phyloP scores from a whole-genome alignment of 768 basidiomycete species.

The Boletus tylopilopsis region DNA sequence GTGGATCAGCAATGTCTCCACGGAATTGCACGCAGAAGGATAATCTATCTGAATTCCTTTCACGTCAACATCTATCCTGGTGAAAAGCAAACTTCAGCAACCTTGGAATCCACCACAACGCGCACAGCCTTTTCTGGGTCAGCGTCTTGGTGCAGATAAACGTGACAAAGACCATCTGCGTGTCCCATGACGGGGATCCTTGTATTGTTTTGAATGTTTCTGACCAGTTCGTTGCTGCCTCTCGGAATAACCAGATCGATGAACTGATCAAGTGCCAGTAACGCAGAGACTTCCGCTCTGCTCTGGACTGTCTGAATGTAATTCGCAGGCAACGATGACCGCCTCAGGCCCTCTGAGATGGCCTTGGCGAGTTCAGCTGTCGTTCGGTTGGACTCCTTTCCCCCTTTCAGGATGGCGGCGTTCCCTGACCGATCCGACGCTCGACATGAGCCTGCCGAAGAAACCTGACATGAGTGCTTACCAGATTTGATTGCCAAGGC shows the following conservation, averaged over 20 bases:
- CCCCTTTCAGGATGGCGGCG: slow-evolving; percentile 95
- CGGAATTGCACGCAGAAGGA: slow-evolving; percentile 93
- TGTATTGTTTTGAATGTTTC: slow-evolving; percentile 83
- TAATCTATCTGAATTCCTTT: slow-evolving; percentile 67
- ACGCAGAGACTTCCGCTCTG: slow-evolving; percentile 82
- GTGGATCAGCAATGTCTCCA: slow-evolving; percentile 91
- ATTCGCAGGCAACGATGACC: slow-evolving; percentile 66
- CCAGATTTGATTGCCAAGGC: slow-evolving; percentile 96
- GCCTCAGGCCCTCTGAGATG: slow-evolving; percentile 72
- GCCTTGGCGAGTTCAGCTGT: slow-evolving; percentile 71
- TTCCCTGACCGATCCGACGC: slow-evolving; percentile 57
- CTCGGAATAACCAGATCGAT: slow-evolving; percentile 97
- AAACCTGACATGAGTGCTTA: slow-evolving; percentile 32
- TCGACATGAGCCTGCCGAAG: neutral
- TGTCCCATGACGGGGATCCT: slow-evolving; percentile 99
- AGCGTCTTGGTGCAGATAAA: slow-evolving; percentile 85
- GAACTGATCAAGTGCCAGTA: slow-evolving; percentile 83
- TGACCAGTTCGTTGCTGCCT: slow-evolving; percentile 88
- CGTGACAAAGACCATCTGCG: slow-evolving; percentile 90
- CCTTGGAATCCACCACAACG: slow-evolving; percentile 89
- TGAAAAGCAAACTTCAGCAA: slow-evolving; percentile 28
- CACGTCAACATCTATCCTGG: neutral
- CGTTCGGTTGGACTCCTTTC: slow-evolving; percentile 89
- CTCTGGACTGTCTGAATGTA: slow-evolving; percentile 94
- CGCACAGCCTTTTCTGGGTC: slow-evolving; percentile 75